These are phyloP conservation scores for Gastrolobium villosum DNA, from an alignment of 306 rosid genomes.

Conservation along the genomic window DNA sequence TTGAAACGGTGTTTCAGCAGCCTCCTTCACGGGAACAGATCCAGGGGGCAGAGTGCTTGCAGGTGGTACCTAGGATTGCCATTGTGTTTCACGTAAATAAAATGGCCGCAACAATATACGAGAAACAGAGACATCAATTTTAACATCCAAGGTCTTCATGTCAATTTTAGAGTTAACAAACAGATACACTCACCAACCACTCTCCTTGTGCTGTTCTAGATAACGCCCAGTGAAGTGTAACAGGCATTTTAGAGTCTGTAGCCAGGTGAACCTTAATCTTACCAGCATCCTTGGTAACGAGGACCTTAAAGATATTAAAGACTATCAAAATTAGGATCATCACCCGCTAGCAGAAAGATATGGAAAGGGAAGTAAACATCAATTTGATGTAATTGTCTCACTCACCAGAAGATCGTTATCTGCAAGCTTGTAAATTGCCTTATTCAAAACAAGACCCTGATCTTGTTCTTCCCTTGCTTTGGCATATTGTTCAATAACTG, in stretches of 20 bases:
- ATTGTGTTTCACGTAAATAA: slow-evolving; percentile 42
- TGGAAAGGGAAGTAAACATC: slow-evolving; percentile 31
- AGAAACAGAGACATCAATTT: slow-evolving; percentile 33
- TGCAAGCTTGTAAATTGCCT: slow-evolving; percentile 61
- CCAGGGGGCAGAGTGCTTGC: slow-evolving; percentile 71
- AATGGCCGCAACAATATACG: slow-evolving; percentile 1
- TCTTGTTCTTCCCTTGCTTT: slow-evolving; percentile 79
- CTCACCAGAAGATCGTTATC: slow-evolving; percentile 82
- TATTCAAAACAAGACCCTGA: slow-evolving; percentile 64
- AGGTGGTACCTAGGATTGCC: slow-evolving; percentile 83
- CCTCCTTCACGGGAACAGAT: slow-evolving; percentile 70
- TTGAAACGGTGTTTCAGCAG: slow-evolving; percentile 71
- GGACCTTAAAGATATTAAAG: slow-evolving; percentile 64
- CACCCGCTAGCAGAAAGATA: slow-evolving; percentile 26
- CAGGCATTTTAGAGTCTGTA: slow-evolving; percentile 73
- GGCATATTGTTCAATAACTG: slow-evolving; percentile 65
- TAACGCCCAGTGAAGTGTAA: slow-evolving; percentile 92
- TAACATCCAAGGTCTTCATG: slow-evolving; percentile 42
- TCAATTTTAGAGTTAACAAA: slow-evolving; percentile 44
- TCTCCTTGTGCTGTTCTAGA: slow-evolving; percentile 78
- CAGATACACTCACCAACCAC: slow-evolving; percentile 82
- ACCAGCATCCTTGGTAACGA: slow-evolving; percentile 74
- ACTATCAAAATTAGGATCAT: slow-evolving; percentile 46
- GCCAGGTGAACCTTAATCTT: slow-evolving; percentile 84
- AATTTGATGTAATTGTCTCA: slow-evolving; percentile 58